Evolutionary conservation across 345 rosid species (phyloP).

Genomic region (Populus pruinosa): DNA sequence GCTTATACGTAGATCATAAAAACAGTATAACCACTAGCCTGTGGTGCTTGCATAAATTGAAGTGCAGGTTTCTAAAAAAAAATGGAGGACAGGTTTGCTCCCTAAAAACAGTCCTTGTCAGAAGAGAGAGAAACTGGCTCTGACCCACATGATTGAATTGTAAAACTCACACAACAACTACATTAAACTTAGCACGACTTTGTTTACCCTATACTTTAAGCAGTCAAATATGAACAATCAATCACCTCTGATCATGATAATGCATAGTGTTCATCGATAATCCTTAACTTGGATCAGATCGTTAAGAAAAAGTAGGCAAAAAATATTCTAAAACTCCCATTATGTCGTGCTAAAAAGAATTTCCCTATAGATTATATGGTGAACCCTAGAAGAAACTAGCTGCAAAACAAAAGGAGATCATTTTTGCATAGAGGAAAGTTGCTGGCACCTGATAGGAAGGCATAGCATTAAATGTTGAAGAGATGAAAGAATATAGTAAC

Average conservation of each 20-base stretch:
- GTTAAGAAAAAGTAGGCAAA: background rate
- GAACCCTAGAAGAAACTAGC: background rate
- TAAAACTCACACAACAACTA: background rate
- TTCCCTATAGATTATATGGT: background rate
- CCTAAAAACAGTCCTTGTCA: background rate
- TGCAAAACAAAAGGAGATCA: background rate
- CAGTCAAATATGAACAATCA: background rate
- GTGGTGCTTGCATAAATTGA: background rate
- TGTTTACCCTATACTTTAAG: background rate
- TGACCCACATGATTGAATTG: too few relatives aligned
- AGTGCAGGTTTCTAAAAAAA: too few relatives aligned
- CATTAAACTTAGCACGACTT: background rate
- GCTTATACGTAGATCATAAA: too few relatives aligned
- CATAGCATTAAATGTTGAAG: background rate
- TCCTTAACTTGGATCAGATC: background rate
- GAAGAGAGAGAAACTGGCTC: too few relatives aligned
- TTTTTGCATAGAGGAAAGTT: background rate
- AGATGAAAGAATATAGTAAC: background rate
- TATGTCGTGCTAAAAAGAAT: background rate
- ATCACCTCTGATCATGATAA: background rate
- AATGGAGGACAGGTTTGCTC: background rate
- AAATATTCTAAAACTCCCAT: background rate
- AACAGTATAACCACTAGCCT: background rate
- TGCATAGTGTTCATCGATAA: background rate
- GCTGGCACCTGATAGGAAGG: background rate